phyloP scores from a whole-genome alignment of 1,284 basidiomycete genomes.

The Erythrobasidium hasegawianum region DNA sequence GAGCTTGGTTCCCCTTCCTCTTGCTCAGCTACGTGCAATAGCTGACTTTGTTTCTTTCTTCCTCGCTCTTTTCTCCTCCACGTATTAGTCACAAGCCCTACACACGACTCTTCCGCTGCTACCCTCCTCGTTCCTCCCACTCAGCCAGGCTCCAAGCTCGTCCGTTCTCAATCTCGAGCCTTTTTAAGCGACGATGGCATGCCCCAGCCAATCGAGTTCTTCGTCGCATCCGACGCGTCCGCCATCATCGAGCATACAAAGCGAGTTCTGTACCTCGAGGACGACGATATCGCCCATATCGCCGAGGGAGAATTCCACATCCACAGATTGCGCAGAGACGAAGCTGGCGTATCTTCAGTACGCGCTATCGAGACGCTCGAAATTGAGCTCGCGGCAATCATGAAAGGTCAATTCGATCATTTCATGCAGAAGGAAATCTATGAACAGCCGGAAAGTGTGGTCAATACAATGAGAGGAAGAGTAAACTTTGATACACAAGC shows the following conservation, averaged over 20 bases:
- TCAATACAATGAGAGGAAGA: constrained; percentile 99
- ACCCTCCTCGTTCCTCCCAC: constrained; percentile 69
- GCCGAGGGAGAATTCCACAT: constrained; percentile 62
- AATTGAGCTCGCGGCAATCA: constrained; percentile 98
- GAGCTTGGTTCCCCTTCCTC: constrained; percentile 7
- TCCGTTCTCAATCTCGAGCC: constrained; percentile 92
- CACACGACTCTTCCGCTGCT: constrained; percentile 33
- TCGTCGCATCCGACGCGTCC: constrained; percentile 94
- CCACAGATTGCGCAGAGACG: constrained; percentile 79
- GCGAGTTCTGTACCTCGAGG: constrained; percentile 96
- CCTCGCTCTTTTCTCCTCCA: not conserved
- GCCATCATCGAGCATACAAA: constrained; percentile 99
- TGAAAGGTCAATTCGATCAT: constrained; percentile 99
- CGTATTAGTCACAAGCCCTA: constrained; percentile 28
- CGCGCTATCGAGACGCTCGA: constrained; percentile 98
- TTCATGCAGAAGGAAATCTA: constrained; percentile 99
- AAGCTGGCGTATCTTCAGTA: constrained; percentile 68
- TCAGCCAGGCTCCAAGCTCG: constrained; percentile 63
- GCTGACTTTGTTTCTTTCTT: not conserved
- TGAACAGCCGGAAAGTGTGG: constrained; percentile 98
- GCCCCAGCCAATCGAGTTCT: constrained; percentile 99
- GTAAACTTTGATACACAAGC: constrained; percentile 95
- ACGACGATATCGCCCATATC: constrained; percentile 98
- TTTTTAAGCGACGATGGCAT: constrained; percentile 93
- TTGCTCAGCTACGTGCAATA: not conserved